phyloP scores from a whole-genome alignment of 1,284 basidiomycete species.

The Coniferiporia sulphurascens region DNA sequence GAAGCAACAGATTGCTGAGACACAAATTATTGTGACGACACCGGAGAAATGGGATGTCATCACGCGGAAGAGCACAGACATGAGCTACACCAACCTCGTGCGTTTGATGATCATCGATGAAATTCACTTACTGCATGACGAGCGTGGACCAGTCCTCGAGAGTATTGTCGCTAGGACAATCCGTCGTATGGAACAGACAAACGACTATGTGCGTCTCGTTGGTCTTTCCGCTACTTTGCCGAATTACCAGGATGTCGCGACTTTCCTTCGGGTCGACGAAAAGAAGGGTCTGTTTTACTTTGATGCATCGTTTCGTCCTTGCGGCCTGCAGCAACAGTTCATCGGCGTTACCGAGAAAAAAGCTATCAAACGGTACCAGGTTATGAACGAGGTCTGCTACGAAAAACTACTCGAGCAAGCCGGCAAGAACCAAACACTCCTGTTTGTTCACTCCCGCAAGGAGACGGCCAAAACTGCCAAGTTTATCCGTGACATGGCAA shows the following conservation, averaged over 20 bases:
- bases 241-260: slow-evolving; percentile 98
- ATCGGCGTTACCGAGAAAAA: slow-evolving; percentile 99
- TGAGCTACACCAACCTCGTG: slow-evolving; percentile 95
- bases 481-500: slow-evolving; percentile 91
- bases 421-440: slow-evolving; percentile 86
- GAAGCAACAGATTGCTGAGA: slow-evolving; percentile 95
- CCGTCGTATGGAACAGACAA: slow-evolving; percentile 91
- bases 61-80: slow-evolving; percentile 96
- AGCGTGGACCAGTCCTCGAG: slow-evolving; percentile 96
- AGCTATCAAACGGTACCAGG: slow-evolving; percentile 96
- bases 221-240: slow-evolving; percentile 96
- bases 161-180: slow-evolving; percentile 90
- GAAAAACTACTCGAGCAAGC: slow-evolving; percentile 96
- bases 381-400: slow-evolving; percentile 99
- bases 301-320: slow-evolving; percentile 90
- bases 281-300: slow-evolving; percentile 96
- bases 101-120: slow-evolving; percentile 97
- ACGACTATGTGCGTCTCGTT: slow-evolving; percentile 89
- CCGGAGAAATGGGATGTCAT: slow-evolving; percentile 99
- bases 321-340: slow-evolving; percentile 94
- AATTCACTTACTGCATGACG: slow-evolving; percentile 96
- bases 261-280: slow-evolving; percentile 93
- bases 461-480: slow-evolving; percentile 97
- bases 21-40: slow-evolving; percentile 98
- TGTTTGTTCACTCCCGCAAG: slow-evolving; percentile 98